phyloP scores from a whole-genome alignment of 306 rosid genomes.

The Cercis canadensis region DNA sequence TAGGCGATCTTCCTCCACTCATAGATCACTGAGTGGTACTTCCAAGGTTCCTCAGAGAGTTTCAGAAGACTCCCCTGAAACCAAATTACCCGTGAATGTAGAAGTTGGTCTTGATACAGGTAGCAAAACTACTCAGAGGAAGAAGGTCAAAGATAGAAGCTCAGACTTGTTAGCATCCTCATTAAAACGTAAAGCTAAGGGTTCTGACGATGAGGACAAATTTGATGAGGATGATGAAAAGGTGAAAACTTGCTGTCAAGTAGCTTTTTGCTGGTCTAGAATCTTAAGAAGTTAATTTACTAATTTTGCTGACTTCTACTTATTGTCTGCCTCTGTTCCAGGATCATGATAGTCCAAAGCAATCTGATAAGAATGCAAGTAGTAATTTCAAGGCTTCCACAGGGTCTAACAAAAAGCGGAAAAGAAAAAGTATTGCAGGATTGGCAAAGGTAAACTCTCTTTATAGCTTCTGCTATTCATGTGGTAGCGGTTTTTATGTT shows the following conservation, averaged over 20 bases:
- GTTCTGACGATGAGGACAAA: slow-evolving; percentile 56
- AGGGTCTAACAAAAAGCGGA: slow-evolving; percentile 59
- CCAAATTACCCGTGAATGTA: slow-evolving; percentile 40
- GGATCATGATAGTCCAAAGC: slow-evolving; percentile 51
- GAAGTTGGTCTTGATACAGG: slow-evolving; percentile 48
- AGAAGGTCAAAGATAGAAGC: slow-evolving; percentile 45
- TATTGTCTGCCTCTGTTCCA: slow-evolving; percentile 51
- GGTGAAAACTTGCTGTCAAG: slow-evolving; percentile 47
- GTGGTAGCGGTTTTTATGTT: slow-evolving; percentile 19
- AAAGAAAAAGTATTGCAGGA: slow-evolving; percentile 71
- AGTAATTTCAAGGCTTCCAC: slow-evolving; percentile 53
- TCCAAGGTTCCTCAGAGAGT: slow-evolving; percentile 52
- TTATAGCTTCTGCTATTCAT: slow-evolving; percentile 30
- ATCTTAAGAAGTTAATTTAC: slow-evolving; percentile 2
- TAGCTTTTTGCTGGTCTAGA: slow-evolving; percentile 22
- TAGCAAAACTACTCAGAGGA: slow-evolving; percentile 47
- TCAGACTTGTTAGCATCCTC: slow-evolving; percentile 63
- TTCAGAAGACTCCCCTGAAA: slow-evolving; percentile 46
- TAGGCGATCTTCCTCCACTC: slow-evolving; percentile 57
- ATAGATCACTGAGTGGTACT: slow-evolving; percentile 51
- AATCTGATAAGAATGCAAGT: slow-evolving; percentile 51
- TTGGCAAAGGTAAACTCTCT: slow-evolving; percentile 70
- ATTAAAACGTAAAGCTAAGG: slow-evolving; percentile 58
- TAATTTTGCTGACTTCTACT: slow-evolving; percentile 24
- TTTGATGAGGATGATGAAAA: slow-evolving; percentile 57